Evolutionary conservation across 257 asterid species (phyloP).

Genomic region (Oldenlandia corymbosa): DNA sequence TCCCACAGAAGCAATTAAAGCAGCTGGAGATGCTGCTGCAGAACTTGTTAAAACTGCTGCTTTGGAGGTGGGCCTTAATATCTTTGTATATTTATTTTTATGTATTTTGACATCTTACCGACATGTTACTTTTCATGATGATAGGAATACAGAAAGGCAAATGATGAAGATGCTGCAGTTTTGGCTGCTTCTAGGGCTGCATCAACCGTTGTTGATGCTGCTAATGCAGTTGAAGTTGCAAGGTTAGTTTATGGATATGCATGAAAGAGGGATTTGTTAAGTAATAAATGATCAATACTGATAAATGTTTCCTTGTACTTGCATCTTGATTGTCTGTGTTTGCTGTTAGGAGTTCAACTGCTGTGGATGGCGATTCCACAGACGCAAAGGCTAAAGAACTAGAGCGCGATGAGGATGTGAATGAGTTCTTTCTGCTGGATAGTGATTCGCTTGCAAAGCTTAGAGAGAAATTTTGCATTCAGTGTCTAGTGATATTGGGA

Average conservation of each 20-base stretch:
- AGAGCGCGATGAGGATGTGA: slow-evolving; percentile 53
- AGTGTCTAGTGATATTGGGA: slow-evolving; percentile 84
- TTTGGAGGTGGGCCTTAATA: slow-evolving; percentile 53
- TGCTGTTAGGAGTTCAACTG: slow-evolving; percentile 43
- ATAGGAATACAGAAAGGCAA: slow-evolving; percentile 69
- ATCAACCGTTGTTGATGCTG: slow-evolving; percentile 89
- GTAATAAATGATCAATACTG: not conserved
- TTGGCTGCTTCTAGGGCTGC: slow-evolving; percentile 90
- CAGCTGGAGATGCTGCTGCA: slow-evolving; percentile 99
- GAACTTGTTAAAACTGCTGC: slow-evolving; percentile 95
- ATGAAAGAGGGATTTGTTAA: slow-evolving; percentile 14
- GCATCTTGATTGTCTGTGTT: slow-evolving; percentile 14
- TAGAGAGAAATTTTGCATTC: slow-evolving; percentile 85
- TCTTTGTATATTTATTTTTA: slow-evolving; percentile 14
- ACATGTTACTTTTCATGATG: not conserved
- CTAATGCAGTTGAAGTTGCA: slow-evolving; percentile 55
- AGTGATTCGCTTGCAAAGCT: slow-evolving; percentile 70
- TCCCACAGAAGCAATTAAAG: slow-evolving; percentile 73
- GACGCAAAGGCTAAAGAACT: slow-evolving; percentile 42
- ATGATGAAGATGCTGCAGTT: slow-evolving; percentile 81
- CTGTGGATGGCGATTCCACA: slow-evolving; percentile 42
- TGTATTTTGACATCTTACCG: not conserved
- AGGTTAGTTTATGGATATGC: slow-evolving; percentile 43
- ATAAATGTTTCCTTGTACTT: not conserved
- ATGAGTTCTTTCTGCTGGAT: slow-evolving; percentile 56